Conservation (phyloP, 768 basidiomycete genomes). For the Termitomyces sp. region DNA sequence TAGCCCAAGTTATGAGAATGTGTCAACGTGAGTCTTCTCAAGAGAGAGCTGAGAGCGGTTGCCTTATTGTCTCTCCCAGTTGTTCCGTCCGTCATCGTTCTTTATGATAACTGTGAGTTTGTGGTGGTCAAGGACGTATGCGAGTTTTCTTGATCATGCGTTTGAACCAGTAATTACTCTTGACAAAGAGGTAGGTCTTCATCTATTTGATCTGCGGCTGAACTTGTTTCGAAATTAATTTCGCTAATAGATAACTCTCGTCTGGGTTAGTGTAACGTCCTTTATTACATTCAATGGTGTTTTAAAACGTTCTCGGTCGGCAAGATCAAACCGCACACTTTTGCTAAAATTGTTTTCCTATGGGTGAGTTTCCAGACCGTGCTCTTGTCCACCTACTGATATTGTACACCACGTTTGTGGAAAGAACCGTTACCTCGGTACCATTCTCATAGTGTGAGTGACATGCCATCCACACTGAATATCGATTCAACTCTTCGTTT, state of each 20-base stretch:
- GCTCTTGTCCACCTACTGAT: not conserved
- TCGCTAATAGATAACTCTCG: constrained; percentile 18
- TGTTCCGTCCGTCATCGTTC: constrained; percentile 15
- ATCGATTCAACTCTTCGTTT: not conserved
- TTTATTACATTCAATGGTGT: not conserved
- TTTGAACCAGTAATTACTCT: constrained; percentile 22
- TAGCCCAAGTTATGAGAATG: constrained; percentile 13
- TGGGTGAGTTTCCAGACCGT: constrained; percentile 13
- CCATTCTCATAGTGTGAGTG: constrained; percentile 20
- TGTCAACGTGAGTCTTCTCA: constrained; percentile 17
- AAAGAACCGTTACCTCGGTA: constrained; percentile 27
- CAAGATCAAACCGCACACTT: constrained; percentile 18
- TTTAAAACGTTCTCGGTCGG: not conserved
- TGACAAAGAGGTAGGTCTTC: constrained; percentile 18
- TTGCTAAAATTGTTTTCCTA: constrained; percentile 20
- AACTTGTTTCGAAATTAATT: not conserved
- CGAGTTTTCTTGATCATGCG: not conserved
- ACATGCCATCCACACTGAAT: not conserved
- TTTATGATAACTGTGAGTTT: constrained; percentile 22
- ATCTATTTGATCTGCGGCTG: not conserved
- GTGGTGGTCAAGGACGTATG: not conserved
- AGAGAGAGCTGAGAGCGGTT: not conserved
- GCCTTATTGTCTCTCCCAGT: constrained; percentile 6
- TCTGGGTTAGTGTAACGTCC: constrained; percentile 18
- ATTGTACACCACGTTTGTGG: not conserved